A percentile compares a stretch with the other conserved stretches of the same genome.
Conservation (phyloP, 441 rosid species). For the Brassica hybrid region DNA sequence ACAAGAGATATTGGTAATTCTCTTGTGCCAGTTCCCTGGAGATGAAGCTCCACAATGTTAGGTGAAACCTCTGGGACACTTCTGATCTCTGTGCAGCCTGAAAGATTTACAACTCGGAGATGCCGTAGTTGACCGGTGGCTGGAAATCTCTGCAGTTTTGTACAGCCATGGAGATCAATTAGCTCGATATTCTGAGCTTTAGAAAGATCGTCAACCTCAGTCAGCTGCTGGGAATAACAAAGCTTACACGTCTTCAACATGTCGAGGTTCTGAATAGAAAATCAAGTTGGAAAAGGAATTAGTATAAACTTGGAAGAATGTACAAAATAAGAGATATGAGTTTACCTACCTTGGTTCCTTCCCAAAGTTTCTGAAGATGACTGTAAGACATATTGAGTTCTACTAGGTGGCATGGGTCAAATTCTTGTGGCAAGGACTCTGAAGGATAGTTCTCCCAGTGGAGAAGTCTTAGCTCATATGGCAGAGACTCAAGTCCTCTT, state of each 20-base stretch:
- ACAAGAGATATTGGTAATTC: neutral
- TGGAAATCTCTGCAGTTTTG: constrained; percentile 1
- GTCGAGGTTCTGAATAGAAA: neutral
- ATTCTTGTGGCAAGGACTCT: neutral
- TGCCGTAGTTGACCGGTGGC: neutral
- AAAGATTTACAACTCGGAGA: neutral
- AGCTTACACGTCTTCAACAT: neutral
- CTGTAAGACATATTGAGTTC: constrained; percentile 2
- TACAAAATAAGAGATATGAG: neutral
- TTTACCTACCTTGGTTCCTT: neutral
- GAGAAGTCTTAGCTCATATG: constrained; percentile 1
- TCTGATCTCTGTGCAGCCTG: neutral
- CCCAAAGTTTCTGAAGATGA: constrained; percentile 3
- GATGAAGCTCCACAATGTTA: neutral
- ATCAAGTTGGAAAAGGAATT: neutral
- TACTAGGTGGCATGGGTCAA: neutral
- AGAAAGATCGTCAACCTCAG: neutral
- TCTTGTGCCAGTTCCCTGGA: neutral
- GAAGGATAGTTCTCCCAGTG: neutral
- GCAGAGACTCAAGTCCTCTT: constrained; percentile 1
- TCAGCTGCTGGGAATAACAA: neutral
- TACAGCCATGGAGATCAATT: neutral
- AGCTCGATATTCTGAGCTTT: neutral
- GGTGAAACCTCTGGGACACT: neutral
- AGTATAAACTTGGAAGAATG: neutral